Evolutionary conservation across 2,329 filamentous ascomycete species (phyloP).

Genomic region (Pezicula radicicola): DNA sequence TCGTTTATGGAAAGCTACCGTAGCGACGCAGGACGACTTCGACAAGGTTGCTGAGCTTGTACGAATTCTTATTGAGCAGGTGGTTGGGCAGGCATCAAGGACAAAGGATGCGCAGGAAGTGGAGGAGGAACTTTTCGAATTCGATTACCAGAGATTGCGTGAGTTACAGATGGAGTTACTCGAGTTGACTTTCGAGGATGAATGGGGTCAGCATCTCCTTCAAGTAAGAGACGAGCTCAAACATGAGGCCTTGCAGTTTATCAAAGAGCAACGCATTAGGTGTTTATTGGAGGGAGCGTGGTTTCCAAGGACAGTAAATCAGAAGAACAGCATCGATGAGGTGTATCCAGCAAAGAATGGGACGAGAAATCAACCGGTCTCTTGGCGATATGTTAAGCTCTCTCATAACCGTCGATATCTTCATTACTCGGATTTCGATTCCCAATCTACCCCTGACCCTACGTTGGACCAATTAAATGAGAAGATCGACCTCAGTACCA

Average conservation of each 20-base stretch:
- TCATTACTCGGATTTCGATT: conserved; percentile 83
- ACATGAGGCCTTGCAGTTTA: conserved; percentile 89
- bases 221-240: conserved; percentile 91
- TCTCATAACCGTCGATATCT: conserved; percentile 89
- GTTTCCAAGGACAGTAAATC: conserved; percentile 56
- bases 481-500: conserved; percentile 81
- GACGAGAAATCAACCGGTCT: conserved; percentile 10
- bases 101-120: conserved; percentile 83
- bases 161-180: conserved; percentile 92
- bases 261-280: conserved; percentile 93
- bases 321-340: conserved; percentile 41
- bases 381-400: conserved; percentile 80
- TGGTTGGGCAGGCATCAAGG: conserved; percentile 77
- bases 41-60: conserved; percentile 90
- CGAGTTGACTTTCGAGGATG: conserved; percentile 87
- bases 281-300: conserved; percentile 86
- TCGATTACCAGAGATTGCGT: conserved; percentile 74
- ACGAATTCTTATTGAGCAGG: conserved; percentile 84
- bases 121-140: conserved; percentile 84
- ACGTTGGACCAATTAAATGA: conserved; percentile 70
- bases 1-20: conserved; percentile 87
- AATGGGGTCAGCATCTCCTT: conserved; percentile 85
- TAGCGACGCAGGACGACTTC: conserved; percentile 82
- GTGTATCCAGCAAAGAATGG: conserved; percentile 15
- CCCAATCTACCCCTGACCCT: conserved; percentile 62